Conservation (phyloP, 1,284 basidiomycete species). For the Trichosporon coremiiforme region DNA sequence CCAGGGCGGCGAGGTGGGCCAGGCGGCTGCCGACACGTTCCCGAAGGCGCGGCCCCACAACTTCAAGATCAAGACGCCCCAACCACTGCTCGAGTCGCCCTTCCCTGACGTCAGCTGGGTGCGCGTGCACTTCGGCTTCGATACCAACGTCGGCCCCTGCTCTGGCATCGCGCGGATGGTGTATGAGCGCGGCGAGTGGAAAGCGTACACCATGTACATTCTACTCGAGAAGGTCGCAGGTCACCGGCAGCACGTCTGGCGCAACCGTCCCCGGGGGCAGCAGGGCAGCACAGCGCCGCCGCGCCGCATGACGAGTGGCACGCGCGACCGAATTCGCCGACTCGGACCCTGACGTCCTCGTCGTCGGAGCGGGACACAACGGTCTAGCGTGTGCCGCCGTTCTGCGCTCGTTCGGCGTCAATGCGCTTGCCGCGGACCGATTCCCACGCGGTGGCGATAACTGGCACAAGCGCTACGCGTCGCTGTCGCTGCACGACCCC, state of each 20-base stretch:
- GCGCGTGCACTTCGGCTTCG: slow-evolving; percentile 64
- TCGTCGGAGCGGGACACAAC: slow-evolving; percentile 67
- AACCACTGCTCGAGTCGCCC: slow-evolving; percentile 55
- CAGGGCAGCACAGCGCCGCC: slow-evolving; percentile 45
- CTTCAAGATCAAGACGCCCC: slow-evolving; percentile 53
- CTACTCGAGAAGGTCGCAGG: slow-evolving; percentile 64
- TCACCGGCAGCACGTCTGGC: slow-evolving; percentile 60
- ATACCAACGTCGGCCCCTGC: slow-evolving; percentile 60
- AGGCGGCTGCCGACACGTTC: slow-evolving; percentile 55
- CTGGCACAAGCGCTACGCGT: slow-evolving; percentile 64
- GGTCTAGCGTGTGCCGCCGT: slow-evolving; percentile 66
- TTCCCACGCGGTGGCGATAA: slow-evolving; percentile 63
- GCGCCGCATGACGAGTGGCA: slow-evolving; percentile 40
- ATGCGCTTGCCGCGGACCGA: slow-evolving; percentile 63
- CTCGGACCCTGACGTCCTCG: slow-evolving; percentile 56
- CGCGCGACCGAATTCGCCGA: slow-evolving; percentile 58
- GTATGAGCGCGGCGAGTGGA: slow-evolving; percentile 62
- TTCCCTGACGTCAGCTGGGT: slow-evolving; percentile 66
- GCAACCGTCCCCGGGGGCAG: slow-evolving; percentile 50
- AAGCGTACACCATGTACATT: slow-evolving; percentile 64
- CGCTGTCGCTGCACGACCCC: slow-evolving; percentile 65
- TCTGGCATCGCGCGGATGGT: slow-evolving; percentile 64
- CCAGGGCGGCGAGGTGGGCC: slow-evolving; percentile 35
- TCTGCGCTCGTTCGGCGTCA: slow-evolving; percentile 62
- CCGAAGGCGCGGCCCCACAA: slow-evolving; percentile 51